phyloP scores from a whole-genome alignment of 139 green algal species.

The Cymbomonas tetramitiformis region DNA sequence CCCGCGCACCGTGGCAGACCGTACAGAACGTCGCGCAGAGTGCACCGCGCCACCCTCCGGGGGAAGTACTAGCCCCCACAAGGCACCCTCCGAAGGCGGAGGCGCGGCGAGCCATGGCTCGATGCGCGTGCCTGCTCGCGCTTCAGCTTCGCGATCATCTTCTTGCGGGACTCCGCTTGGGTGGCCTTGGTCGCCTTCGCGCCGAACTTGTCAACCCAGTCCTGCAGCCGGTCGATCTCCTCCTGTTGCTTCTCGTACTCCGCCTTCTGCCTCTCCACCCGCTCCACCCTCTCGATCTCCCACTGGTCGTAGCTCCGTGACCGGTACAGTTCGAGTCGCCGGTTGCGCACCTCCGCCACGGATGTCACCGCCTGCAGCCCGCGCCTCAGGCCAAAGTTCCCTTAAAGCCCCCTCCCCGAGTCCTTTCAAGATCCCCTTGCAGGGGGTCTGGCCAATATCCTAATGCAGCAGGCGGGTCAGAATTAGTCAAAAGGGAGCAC shows the following conservation, averaged over 20 bases:
- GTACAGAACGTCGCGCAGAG: too few species aligned
- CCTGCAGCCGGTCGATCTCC: conserved; percentile 44
- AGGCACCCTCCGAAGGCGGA: background rate
- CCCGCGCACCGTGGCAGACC: too few species aligned
- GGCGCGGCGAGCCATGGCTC: background rate
- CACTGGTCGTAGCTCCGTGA: conserved; percentile 48
- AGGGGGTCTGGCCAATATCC: too few species aligned
- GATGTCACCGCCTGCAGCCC: too few species aligned
- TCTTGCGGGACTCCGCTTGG: conserved; percentile 43
- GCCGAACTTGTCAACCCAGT: conserved; percentile 50
- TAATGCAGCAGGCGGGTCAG: too few species aligned
- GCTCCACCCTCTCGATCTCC: conserved; percentile 36
- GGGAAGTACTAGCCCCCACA: too few species aligned
- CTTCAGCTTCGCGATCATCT: conserved; percentile 49
- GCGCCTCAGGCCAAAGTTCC: too few species aligned
- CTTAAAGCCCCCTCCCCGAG: too few species aligned
- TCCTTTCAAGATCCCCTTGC: conserved; percentile 27
- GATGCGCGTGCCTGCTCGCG: too few species aligned
- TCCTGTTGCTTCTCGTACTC: conserved; percentile 29
- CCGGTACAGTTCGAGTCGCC: conserved; percentile 46
- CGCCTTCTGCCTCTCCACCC: conserved; percentile 23
- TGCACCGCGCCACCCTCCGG: background rate
- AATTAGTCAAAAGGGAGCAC: too few species aligned
- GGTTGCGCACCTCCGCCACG: conserved; percentile 33
- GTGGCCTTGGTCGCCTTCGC: conserved; percentile 52